phyloP scores from a whole-genome alignment of 345 rosid species.

The Gossypium australe region DNA sequence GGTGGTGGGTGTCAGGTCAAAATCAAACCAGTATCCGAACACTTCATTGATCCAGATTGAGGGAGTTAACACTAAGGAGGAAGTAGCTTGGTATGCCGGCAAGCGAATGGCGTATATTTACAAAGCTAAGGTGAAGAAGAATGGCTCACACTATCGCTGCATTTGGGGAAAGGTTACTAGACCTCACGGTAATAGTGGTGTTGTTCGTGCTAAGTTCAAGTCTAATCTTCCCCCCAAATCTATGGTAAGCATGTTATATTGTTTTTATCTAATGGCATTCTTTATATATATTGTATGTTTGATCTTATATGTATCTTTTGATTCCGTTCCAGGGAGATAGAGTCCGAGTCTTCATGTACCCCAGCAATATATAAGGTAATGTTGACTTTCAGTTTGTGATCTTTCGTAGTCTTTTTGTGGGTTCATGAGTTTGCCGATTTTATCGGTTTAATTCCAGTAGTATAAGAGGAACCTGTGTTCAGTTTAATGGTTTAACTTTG shows the following conservation, averaged over 20 bases:
- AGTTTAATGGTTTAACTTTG: background rate
- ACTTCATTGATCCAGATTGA: slow-evolving; percentile 4
- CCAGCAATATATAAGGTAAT: background rate
- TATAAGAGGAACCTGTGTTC: background rate
- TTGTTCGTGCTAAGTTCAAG: slow-evolving; percentile 34
- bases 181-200: slow-evolving; percentile 94
- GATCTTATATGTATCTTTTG: background rate
- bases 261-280: background rate
- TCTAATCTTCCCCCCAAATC: slow-evolving; percentile 72
- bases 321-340: slow-evolving; percentile 49
- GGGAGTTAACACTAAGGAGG: slow-evolving; percentile 1
- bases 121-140: slow-evolving; percentile 3
- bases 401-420: background rate
- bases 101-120: background rate
- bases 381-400: background rate
- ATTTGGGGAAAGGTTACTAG: slow-evolving; percentile 91
- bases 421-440: background rate
- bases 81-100: background rate
- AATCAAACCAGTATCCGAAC: slow-evolving; percentile 65
- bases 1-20: background rate
- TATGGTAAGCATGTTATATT: slow-evolving; percentile 32
- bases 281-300: slow-evolving; percentile 7
- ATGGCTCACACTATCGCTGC: slow-evolving; percentile 22
- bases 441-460: background rate
- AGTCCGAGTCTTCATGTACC: slow-evolving; percentile 16